Evolutionary conservation across 2,329 filamentous ascomycete genomes (phyloP).

Genomic region (Cytospora leucostoma): DNA sequence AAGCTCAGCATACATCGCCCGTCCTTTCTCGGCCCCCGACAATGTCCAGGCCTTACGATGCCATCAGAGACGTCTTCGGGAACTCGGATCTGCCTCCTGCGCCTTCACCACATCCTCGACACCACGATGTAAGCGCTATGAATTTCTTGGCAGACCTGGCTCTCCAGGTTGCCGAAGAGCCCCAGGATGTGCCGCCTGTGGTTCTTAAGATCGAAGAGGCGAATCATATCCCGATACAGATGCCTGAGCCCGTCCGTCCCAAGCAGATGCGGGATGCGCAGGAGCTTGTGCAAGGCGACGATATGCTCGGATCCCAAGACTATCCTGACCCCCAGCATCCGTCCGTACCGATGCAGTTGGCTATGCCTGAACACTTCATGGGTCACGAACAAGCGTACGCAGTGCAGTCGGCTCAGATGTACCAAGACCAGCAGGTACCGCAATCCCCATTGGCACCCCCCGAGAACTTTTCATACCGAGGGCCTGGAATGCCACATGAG

Average conservation of each 20-base stretch:
- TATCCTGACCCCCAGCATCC: constrained; percentile 24
- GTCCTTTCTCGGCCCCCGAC: constrained; percentile 27
- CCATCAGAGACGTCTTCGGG: constrained; percentile 47
- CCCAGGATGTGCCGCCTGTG: neutral
- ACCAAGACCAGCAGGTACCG: constrained; percentile 20
- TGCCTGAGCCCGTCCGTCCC: constrained; percentile 27
- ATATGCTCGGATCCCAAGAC: constrained; percentile 1
- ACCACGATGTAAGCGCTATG: constrained; percentile 13
- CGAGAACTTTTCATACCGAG: constrained; percentile 24
- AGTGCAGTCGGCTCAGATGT: constrained; percentile 13
- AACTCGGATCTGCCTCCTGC: constrained; percentile 34
- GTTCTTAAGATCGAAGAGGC: constrained; percentile 16
- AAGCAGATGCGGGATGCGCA: constrained; percentile 24
- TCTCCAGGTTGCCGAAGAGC: neutral
- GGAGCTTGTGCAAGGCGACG: constrained; percentile 22
- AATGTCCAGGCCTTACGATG: constrained; percentile 46
- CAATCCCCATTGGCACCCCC: constrained; percentile 23
- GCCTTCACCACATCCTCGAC: constrained; percentile 23
- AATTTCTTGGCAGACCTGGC: constrained; percentile 22
- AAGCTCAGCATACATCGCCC: constrained; percentile 16
- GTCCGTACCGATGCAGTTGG: constrained; percentile 19
- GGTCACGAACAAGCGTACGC: constrained; percentile 13
- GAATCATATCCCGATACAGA: constrained; percentile 22
- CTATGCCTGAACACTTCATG: constrained; percentile 20
- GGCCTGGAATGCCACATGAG: constrained; percentile 16